Percentiles rank a stretch among this genome's conserved stretches.
Evolutionary conservation across 2,329 filamentous ascomycete species (phyloP).

Genomic region (Colletotrichum cordylinicola): DNA sequence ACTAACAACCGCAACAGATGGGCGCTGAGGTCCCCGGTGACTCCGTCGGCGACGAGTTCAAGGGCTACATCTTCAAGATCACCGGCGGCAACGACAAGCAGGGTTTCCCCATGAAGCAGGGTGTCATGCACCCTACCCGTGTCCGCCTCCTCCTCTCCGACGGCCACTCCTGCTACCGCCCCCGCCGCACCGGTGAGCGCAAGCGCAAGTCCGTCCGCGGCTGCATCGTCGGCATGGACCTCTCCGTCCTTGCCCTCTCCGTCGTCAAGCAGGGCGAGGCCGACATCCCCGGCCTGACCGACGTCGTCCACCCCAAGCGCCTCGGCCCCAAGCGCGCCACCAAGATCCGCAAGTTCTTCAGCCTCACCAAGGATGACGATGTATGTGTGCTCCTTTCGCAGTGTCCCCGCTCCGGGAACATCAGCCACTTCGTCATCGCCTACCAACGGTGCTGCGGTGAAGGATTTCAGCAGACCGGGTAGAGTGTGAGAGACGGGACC

Average conservation of each 20-base stretch:
- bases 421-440: conserved; percentile 70
- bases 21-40: conserved; percentile 92
- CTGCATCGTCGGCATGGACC: conserved; percentile 96
- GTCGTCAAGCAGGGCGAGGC: conserved; percentile 98
- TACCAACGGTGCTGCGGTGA: conserved; percentile 60
- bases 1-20: conserved; percentile 64
- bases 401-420: conserved; percentile 37
- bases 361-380: conserved; percentile 99
- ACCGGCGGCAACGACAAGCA: conserved; percentile 99
- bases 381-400: conserved; percentile 67
- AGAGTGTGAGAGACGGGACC: conserved; percentile 62
- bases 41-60: conserved; percentile 98
- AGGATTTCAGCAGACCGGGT: conserved; percentile 51
- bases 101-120: conserved; percentile 99
- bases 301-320: conserved; percentile 98
- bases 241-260: conserved; percentile 91
- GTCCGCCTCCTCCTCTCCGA: conserved; percentile 95
- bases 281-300: conserved; percentile 95
- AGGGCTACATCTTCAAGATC: conserved; percentile 99
- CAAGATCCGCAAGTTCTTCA: conserved; percentile 99
- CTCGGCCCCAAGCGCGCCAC: conserved; percentile 99
- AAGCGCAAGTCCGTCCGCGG: conserved; percentile 99
- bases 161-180: conserved; percentile 99
- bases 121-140: conserved; percentile 98
- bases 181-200: conserved; percentile 96